Base-by-base conservation (phyloP, 2,329 filamentous ascomycete genomes). In the Arthrobotrys megalospora region DNA sequence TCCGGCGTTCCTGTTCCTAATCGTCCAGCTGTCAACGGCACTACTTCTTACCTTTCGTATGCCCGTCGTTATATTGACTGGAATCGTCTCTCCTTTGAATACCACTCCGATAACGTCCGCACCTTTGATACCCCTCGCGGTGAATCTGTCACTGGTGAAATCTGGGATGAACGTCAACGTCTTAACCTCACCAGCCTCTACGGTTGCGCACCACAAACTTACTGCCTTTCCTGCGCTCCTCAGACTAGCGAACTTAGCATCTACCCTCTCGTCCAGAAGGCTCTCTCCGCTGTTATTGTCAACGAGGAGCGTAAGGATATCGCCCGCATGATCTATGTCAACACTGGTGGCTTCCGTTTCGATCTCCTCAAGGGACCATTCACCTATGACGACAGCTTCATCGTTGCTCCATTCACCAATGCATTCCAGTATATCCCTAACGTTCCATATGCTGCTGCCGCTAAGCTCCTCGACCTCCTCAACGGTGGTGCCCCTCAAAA, bases 291-390 rank as follows among this genome's bases (percentile, higher is more conserved):
- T 50, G 85, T 91, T 1, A 85, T 94, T 36, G 85, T 86, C 70
- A 90, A 89, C 69, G 83, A 88, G 47, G 85, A 87, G 36, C 87
- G 91, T 3, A 86, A 87, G 24, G 87, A 90, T 70, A 87, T 88
- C 47, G 88, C 93, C 8, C 88, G 89, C 6, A 85, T 98, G 10
- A 90, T 91, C 34, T 89, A 98, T 63, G 87, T 92, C 70, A 99
- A 99, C 84, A 97, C 93, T 0, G 96, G 96, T 28, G 93, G 92
- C 2, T 90, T 99, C 80, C 92, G 96, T 52, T 99, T 98, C 84
- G 96, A 99, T 84, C 92, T 99, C 79, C 97, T 97, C 87, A 90
- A 95, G 83, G 96, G 96, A 0, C 87, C 91, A 0, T 98, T 98
- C 83, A 98, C 96, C 0, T 90, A 90, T 45, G 96, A 99, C 83